Base-by-base conservation (phyloP, 1,284 basidiomycete genomes). In the Cutaneotrichosporon mucoides region DNA sequence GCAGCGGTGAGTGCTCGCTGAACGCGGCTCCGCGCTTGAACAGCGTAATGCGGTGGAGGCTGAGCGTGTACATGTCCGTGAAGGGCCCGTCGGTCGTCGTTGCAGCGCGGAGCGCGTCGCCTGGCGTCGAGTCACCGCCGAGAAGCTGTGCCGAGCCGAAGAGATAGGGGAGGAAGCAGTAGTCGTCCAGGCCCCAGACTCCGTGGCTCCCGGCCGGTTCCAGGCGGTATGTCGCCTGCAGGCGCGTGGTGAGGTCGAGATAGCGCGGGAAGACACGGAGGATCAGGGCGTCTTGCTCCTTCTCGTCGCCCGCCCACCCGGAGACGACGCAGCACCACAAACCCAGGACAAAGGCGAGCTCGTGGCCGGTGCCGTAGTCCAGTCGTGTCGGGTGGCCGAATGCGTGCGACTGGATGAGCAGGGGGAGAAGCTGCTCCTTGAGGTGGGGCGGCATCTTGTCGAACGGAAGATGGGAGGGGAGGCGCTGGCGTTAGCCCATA, bases 151-250 rank as follows among this genome's bases (percentile, higher is more conserved):
- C 90, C 62, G 92, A 91, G 5, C 95, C 95, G 71, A 96, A 90
- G 8, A 96, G 83, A 74, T 98, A 98, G 33, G 88, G 87, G 33
- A 96, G 81, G 78, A 96, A 96, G 55, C 84, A 86, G 63, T 89
- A 96, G 74, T 99, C 96, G 73, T 99, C 93, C 40, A 99, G 80
- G 0, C 95, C 95, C 95, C 95, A 99, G 0, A 98, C 95, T 7
- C 95, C 95, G 71, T 99, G 96, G 64, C 90, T 93, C 3, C 95
- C 95, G 0, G 95, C 95, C 4, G 96, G 95, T 77, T 99, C 95
- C 6, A 99, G 85, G 48, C 83, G 85, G 74, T 98, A 99, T 33
- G 86, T 84, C 68, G 92, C 88, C 73, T 99, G 96, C 37, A 97
- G 81, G 53, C 83, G 83, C 85, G 92, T 94, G 63, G 88, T 90